Evolutionary conservation across 2,329 filamentous ascomycete genomes (phyloP).

Genomic region (Emmonsiellopsis sp.): DNA sequence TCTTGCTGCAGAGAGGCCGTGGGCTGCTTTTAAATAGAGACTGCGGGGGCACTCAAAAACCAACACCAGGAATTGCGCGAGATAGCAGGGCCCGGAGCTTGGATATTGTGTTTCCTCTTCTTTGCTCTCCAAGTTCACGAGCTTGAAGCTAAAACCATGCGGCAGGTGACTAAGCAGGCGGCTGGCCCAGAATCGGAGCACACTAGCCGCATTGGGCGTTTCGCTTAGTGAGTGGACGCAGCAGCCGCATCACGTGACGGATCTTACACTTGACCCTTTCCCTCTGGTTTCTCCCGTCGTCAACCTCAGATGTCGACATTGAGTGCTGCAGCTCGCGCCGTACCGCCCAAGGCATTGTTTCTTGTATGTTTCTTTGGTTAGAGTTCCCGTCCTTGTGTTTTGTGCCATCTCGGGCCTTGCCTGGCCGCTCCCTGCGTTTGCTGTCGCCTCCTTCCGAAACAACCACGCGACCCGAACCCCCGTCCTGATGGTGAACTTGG

Average conservation of each 20-base stretch:
- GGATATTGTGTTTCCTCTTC: neutral
- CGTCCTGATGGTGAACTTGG: neutral
- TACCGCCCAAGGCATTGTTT: neutral
- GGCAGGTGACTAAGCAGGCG: neutral
- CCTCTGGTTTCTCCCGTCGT: neutral
- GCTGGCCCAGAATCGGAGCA: neutral
- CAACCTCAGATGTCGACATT: neutral
- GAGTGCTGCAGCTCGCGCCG: neutral
- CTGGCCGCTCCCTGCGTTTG: neutral
- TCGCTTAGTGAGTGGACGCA: neutral
- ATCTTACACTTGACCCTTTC: slow-evolving; percentile 5
- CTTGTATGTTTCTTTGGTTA: slow-evolving; percentile 5
- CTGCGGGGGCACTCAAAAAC: neutral
- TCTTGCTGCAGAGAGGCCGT: slow-evolving; percentile 12
- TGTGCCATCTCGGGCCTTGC: neutral
- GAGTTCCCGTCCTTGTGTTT: neutral
- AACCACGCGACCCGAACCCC: neutral
- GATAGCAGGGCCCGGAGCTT: neutral
- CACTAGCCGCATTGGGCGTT: neutral
- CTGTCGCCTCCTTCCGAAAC: slow-evolving; percentile 3
- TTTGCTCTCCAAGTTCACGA: neutral
- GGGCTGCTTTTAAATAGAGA: neutral
- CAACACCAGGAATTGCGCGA: neutral
- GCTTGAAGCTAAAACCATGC: neutral
- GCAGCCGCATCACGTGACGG: slow-evolving; percentile 12